Conservation (phyloP, 371 early-diverging fungal species). For the Mortierella sp. region DNA sequence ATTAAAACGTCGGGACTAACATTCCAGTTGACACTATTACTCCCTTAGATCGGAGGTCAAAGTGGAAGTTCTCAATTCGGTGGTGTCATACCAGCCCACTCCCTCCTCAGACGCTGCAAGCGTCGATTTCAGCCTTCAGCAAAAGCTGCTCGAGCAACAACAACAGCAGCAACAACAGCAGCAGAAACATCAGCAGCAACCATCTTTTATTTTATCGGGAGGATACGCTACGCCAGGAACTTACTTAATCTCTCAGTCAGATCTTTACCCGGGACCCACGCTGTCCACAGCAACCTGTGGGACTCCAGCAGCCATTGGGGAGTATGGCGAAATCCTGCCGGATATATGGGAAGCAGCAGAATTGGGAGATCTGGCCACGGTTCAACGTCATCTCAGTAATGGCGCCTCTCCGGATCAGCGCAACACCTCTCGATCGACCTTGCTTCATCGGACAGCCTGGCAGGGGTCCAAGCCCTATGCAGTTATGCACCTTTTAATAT, state of each 20-base stretch:
- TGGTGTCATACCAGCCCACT: conserved; percentile 1
- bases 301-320: not conserved
- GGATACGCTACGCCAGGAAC: conserved; percentile 15
- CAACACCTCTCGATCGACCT: conserved; percentile 38
- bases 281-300: not conserved
- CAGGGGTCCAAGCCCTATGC: conserved; percentile 31
- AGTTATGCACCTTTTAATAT: conserved; percentile 48
- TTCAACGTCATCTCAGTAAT: conserved; percentile 35
- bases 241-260: conserved; percentile 24
- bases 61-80: conserved; percentile 29
- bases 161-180: conserved; percentile 1
- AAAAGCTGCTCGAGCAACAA: conserved; percentile 1
- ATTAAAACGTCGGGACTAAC: not conserved
- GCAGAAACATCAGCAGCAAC: conserved; percentile 1
- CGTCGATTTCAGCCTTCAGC: conserved; percentile 2
- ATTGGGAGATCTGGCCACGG: conserved; percentile 27
- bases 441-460: conserved; percentile 51
- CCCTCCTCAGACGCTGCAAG: not conserved
- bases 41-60: conserved; percentile 18
- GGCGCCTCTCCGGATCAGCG: conserved; percentile 48
- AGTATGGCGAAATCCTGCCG: conserved; percentile 5
- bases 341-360: conserved; percentile 53
- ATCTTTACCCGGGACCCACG: conserved; percentile 3
- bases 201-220: conserved; percentile 11
- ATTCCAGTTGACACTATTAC: not conserved